Conservation (phyloP, 352 stramenopile genomes). For the Phytophthora foliorum region DNA sequence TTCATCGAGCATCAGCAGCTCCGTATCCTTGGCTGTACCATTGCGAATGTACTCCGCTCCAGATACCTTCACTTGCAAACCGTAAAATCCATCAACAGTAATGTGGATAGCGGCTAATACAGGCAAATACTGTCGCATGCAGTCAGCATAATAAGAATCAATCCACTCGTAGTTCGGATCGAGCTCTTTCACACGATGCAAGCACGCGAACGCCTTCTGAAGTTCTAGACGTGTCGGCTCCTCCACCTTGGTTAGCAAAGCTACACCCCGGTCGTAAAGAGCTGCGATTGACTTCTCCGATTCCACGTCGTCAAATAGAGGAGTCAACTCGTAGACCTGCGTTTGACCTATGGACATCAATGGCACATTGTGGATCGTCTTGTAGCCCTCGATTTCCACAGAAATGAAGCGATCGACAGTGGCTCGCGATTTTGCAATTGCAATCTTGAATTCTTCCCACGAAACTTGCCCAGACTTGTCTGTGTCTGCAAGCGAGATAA, state of each 20-base stretch:
- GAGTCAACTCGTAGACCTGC: constrained; percentile 84
- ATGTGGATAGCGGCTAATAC: constrained; percentile 78
- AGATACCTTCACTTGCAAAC: constrained; percentile 84
- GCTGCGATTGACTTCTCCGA: constrained; percentile 68
- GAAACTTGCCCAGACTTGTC: constrained; percentile 83
- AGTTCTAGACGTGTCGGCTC: constrained; percentile 65
- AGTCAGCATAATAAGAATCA: constrained; percentile 82
- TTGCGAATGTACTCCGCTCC: constrained; percentile 81
- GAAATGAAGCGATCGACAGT: constrained; percentile 77
- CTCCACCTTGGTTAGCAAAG: constrained; percentile 73
- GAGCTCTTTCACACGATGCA: constrained; percentile 73
- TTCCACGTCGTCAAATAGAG: constrained; percentile 79
- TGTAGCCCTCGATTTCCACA: constrained; percentile 81
- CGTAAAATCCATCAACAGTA: constrained; percentile 74
- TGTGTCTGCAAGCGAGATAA: constrained; percentile 81
- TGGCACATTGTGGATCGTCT: constrained; percentile 70
- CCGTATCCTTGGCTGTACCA: constrained; percentile 77
- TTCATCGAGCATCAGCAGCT: constrained; percentile 77
- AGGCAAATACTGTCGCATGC: constrained; percentile 73
- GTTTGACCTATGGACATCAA: constrained; percentile 76
- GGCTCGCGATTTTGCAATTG: constrained; percentile 82
- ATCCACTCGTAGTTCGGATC: constrained; percentile 89
- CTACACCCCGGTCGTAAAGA: constrained; percentile 77
- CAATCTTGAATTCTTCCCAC: constrained; percentile 90
- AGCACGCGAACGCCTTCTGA: constrained; percentile 78